These are phyloP conservation scores for Phytophthora fragariaefolia DNA, from an alignment of 352 stramenopile genomes.

Conservation along the genomic window DNA sequence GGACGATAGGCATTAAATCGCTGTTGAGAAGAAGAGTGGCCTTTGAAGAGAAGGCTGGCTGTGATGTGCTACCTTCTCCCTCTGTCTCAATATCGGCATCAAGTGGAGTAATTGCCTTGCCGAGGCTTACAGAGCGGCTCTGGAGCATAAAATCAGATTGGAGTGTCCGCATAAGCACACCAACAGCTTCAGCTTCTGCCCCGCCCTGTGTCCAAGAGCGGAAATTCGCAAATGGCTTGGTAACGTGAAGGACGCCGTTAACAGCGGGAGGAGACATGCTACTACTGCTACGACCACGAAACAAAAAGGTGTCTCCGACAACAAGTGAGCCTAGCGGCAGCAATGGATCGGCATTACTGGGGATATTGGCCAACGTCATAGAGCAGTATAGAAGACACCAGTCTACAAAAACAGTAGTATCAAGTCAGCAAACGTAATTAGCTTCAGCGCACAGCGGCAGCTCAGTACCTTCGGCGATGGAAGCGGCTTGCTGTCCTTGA, in stretches of 20 bases:
- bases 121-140: constrained; percentile 52
- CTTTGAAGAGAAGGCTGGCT: constrained; percentile 31
- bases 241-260: constrained; percentile 48
- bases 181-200: constrained; percentile 51
- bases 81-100: constrained; percentile 34
- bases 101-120: constrained; percentile 42
- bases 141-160: constrained; percentile 77
- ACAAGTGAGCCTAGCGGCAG: constrained; percentile 53
- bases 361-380: constrained; percentile 44
- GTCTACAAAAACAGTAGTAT: constrained; percentile 28
- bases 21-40: constrained; percentile 60
- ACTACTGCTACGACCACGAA: constrained; percentile 7
- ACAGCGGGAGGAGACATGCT: background rate
- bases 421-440: constrained; percentile 2
- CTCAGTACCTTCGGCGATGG: constrained; percentile 24
- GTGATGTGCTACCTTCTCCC: constrained; percentile 1
- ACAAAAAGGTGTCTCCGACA: constrained; percentile 68
- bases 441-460: background rate
- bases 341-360: constrained; percentile 29
- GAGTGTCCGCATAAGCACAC: constrained; percentile 45
- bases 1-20: constrained; percentile 46
- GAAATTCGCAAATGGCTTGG: constrained; percentile 65
- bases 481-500: constrained; percentile 37
- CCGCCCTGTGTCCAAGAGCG: constrained; percentile 66
- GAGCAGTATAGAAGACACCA: constrained; percentile 69